Percentiles rank a stretch among this genome's conserved stretches.
Conservation (phyloP, 2,329 filamentous ascomycete species). For the Botryotinia convoluta region DNA sequence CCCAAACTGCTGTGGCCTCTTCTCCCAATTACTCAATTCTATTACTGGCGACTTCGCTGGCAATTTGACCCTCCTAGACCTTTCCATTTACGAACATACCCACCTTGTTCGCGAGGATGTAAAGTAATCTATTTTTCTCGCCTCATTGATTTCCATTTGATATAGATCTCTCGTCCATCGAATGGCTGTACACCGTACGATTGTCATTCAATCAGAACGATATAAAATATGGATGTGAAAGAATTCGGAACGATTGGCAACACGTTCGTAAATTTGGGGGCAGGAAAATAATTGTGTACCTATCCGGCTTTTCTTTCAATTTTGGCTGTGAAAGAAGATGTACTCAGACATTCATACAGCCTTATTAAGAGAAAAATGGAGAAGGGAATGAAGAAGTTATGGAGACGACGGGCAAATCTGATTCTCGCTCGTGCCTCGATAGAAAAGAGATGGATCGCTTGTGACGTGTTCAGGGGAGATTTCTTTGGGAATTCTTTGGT, state of each 20-base stretch:
- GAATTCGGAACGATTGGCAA: slow-evolving; percentile 4
- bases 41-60: slow-evolving; percentile 18
- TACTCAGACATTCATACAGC: slow-evolving; percentile 9
- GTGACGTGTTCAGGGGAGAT: slow-evolving; percentile 17
- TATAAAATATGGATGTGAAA: not conserved
- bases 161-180: not conserved
- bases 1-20: not conserved
- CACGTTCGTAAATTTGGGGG: slow-evolving; percentile 4
- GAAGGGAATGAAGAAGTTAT: not conserved
- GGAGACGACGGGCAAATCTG: not conserved
- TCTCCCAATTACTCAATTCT: slow-evolving; percentile 4
- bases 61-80: slow-evolving; percentile 6
- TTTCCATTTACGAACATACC: slow-evolving; percentile 24
- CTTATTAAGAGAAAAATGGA: not conserved
- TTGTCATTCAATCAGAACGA: not conserved
- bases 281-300: slow-evolving; percentile 9
- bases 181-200: not conserved
- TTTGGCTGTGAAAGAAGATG: too few relatives aligned
- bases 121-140: not conserved
- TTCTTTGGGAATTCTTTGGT: not conserved
- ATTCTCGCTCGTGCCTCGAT: not conserved
- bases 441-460: not conserved
- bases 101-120: not conserved
- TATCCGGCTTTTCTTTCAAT: slow-evolving; percentile 7
- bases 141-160: slow-evolving; percentile 5